Evolutionary conservation across 2,329 filamentous ascomycete genomes (phyloP).

Genomic region (Aspergillus caelatus): DNA sequence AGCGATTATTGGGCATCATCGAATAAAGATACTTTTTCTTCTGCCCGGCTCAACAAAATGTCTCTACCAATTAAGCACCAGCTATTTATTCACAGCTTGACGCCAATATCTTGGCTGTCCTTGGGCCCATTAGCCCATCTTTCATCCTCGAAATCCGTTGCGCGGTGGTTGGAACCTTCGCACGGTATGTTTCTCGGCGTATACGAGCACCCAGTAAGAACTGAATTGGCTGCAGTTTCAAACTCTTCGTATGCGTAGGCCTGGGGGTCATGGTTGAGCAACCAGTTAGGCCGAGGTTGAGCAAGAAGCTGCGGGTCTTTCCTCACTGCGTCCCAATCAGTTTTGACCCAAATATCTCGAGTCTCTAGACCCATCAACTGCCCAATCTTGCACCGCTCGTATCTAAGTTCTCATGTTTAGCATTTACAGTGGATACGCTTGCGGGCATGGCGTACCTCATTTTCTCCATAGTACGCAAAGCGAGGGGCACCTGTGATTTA

Average conservation of each 20-base stretch:
- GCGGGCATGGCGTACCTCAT: neutral
- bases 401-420: neutral
- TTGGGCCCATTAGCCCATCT: neutral
- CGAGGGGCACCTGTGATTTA: neutral
- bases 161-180: neutral
- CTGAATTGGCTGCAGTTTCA: neutral
- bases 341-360: neutral
- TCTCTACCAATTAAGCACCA: no score
- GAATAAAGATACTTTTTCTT: neutral
- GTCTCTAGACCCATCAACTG: neutral
- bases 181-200: neutral
- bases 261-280: neutral
- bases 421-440: neutral
- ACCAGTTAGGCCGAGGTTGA: neutral
- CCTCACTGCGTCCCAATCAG: neutral
- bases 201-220: neutral
- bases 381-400: neutral
- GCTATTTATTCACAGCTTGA: no score
- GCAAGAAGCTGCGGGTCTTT: neutral
- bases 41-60: no score
- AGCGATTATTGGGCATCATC: slow-evolving; percentile 65
- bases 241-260: neutral
- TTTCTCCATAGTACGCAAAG: neutral
- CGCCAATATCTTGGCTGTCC: no score
- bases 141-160: neutral